Percentiles rank a stretch among this genome's conserved stretches.
These are phyloP conservation scores for Serendipita sp. DNA, from an alignment of 768 basidiomycete species.

Conservation along the genomic window DNA sequence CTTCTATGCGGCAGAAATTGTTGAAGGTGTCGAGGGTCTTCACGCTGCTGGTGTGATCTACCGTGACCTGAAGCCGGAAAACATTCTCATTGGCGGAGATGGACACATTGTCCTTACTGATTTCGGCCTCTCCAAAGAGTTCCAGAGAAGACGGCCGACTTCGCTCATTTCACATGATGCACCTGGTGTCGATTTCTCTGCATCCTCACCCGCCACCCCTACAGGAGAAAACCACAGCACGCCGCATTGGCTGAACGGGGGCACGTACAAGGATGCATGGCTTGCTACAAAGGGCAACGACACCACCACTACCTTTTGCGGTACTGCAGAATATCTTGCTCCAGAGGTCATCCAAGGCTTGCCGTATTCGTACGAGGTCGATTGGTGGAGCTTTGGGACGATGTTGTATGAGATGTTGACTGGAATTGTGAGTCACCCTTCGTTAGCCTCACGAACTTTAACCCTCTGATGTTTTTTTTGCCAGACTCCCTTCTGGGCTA, in stretches of 20 bases:
- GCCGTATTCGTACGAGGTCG: conserved; percentile 84
- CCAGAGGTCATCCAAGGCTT: conserved; percentile 91
- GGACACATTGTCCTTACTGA: conserved; percentile 97
- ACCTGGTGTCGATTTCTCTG: conserved; percentile 31
- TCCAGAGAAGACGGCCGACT: conserved; percentile 36
- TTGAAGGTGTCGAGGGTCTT: conserved; percentile 88
- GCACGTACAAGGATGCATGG: conserved; percentile 8
- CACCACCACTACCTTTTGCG: conserved; percentile 77
- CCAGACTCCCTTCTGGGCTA: conserved; percentile 85
- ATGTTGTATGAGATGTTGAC: conserved; percentile 97
- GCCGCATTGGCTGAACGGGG: conserved; percentile 65
- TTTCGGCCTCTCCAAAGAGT: conserved; percentile 90
- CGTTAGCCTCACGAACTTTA: too few relatives aligned
- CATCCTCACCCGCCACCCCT: conserved; percentile 28
- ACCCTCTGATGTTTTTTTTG: conserved; percentile 11
- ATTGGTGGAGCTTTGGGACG: conserved; percentile 98
- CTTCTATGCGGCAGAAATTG: conserved; percentile 96
- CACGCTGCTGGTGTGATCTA: conserved; percentile 93
- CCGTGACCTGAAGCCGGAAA: conserved; percentile 93
- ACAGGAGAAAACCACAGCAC: conserved; percentile 19
- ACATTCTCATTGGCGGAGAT: conserved; percentile 83
- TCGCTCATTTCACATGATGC: conserved; percentile 15
- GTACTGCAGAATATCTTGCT: conserved; percentile 92
- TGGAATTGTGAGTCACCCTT: conserved; percentile 57
- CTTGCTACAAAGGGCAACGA: conserved; percentile 37